Evolutionary conservation across 805 yeast species (phyloP).

Genomic region (Barnettozyma vustinii): DNA sequence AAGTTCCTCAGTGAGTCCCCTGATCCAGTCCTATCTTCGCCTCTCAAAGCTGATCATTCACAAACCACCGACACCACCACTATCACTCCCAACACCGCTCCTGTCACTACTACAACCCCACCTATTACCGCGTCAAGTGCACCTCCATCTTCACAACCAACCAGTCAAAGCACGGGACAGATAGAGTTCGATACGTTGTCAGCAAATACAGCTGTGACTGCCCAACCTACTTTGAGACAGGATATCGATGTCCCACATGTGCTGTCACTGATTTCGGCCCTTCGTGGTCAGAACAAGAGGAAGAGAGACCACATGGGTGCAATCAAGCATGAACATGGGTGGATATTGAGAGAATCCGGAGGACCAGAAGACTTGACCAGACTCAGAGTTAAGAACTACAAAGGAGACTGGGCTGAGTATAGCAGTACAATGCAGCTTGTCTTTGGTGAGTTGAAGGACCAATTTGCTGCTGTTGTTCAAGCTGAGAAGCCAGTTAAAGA

Average conservation of each 20-base stretch:
- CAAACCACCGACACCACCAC: neutral
- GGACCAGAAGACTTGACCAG: conserved; percentile 17
- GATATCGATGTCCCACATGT: conserved; percentile 24
- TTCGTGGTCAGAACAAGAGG: conserved; percentile 8
- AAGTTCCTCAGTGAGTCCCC: conserved; percentile 27
- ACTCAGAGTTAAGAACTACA: conserved; percentile 22
- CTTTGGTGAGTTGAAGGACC: neutral
- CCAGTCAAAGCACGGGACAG: neutral
- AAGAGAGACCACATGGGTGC: conserved; percentile 17
- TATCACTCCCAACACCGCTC: neutral
- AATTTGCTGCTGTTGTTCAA: neutral
- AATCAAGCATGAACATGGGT: conserved; percentile 14
- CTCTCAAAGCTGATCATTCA: neutral
- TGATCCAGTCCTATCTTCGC: neutral
- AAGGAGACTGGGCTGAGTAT: conserved; percentile 25
- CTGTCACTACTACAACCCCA: conserved; percentile 2
- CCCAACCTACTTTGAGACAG: conserved; percentile 14
- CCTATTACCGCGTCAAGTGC: neutral
- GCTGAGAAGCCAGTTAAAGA: neutral
- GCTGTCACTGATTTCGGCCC: conserved; percentile 10
- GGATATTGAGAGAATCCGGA: conserved; percentile 9
- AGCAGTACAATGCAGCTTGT: conserved; percentile 13
- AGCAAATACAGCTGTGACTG: neutral
- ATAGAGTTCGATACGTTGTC: neutral
- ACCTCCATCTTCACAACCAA: neutral